Percentiles rank a stretch among this genome's conserved stretches.
Conservation (phyloP, 2,329 filamentous ascomycete species). For the Fusarium sp. region DNA sequence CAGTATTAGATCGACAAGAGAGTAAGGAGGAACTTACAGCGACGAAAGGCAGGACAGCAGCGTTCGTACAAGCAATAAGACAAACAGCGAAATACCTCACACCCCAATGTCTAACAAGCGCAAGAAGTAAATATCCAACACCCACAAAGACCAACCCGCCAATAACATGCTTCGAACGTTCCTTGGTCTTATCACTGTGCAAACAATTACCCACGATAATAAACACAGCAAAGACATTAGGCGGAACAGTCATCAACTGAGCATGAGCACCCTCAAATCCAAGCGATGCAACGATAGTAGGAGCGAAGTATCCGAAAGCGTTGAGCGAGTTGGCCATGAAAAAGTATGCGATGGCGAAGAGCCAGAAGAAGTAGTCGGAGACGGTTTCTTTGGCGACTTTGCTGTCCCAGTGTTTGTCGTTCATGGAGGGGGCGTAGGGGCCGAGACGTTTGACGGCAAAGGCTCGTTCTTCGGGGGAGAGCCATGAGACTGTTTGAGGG, state of each 20-base stretch:
- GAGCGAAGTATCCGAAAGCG: conserved; percentile 52
- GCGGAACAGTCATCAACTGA: conserved; percentile 53
- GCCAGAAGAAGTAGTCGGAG: conserved; percentile 51
- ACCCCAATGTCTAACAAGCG: conserved; percentile 48
- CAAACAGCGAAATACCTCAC: conserved; percentile 50
- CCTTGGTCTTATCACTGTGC: conserved; percentile 49
- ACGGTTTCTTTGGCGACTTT: conserved; percentile 50
- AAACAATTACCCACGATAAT: conserved; percentile 50
- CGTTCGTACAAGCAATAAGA: conserved; percentile 51
- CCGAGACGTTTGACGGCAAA: conserved; percentile 53
- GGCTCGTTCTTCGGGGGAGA: conserved; percentile 50
- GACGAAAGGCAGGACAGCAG: conserved; percentile 50
- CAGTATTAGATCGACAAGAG: fast-evolving
- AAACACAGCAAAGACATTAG: conserved; percentile 53
- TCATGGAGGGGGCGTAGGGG: conserved; percentile 50
- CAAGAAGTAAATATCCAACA: conserved; percentile 48
- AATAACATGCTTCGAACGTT: conserved; percentile 50
- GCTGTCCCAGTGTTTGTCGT: conserved; percentile 52
- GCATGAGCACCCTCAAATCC: conserved; percentile 51
- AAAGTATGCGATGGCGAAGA: conserved; percentile 49
- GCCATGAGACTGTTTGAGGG: conserved; percentile 51
- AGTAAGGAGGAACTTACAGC: conserved; percentile 41
- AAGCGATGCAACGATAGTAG: conserved; percentile 52
- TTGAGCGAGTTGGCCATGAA: conserved; percentile 53
- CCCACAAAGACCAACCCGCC: conserved; percentile 46